Base-by-base conservation (phyloP, 2,329 filamentous ascomycete genomes). In the Fusarium oligoseptatum region DNA sequence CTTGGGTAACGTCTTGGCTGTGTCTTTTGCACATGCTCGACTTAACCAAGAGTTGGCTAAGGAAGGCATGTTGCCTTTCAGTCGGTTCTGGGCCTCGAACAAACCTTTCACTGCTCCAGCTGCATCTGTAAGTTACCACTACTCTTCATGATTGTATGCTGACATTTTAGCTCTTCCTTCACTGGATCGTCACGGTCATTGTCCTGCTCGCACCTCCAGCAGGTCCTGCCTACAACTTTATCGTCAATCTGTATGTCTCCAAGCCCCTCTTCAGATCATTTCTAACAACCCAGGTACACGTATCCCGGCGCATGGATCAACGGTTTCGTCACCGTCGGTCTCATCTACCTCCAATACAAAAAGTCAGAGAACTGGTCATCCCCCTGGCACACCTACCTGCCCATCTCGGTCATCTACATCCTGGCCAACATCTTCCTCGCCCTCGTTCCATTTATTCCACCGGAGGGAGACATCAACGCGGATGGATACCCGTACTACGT, bases 141-240 rank as follows among this genome's bases (percentile, higher is more conserved):
- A 41, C 15, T 12, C 27, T n/a, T 52, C 17, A 32, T n/a, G 6
- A 22, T 43, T 0, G 8, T 9, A 7, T 15, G 6, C 72, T 80
- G 39, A 80, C 45, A 11, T 10, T 14, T 1, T 27, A 87, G 80
- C 82, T 91, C 10, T 89, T 93, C 74, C 85, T 93, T 22, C 92
- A 93, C 80, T 93, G 90, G 88, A 77, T 92, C 17, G 86, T 93
- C 3, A 92, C 91, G 0, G 85, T 92, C 67, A 87, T 94, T 52
- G 87, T 93, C 14, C 87, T 94, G 36, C 80, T 93, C 4, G 92
- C 91, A 0, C 92, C 92, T 2, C 92, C 92, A 0, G 88, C 91
- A 0, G 92, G 92, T 0, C 88, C 91, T 17, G 91, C 92, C 0
- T 93, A 93, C 81, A 92, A 91, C 81, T 94, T 94, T 76, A 87